Evolutionary conservation across 257 asterid species (phyloP), one percentile per base, ranked within the genome.

Genomic region (Solanum bulbocastanum): DNA sequence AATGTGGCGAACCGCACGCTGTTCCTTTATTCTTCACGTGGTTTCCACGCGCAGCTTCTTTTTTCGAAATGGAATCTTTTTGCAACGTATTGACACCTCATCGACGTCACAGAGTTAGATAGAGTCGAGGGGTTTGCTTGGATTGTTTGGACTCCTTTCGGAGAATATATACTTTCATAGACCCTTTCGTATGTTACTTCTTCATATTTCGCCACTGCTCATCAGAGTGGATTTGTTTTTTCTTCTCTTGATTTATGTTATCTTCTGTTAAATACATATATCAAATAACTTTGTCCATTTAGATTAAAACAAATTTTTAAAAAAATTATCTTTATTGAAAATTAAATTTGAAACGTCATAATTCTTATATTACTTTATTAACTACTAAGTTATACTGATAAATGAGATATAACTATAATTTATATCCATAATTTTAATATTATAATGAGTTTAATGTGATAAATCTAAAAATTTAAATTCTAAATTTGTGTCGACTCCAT

Each of bases 1-100:
- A 46, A 83, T 84, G 89, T 71, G 89, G 88, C 86, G 90, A 81
- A 72, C 83, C 89, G 86, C 87, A 90, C 84, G 92, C 76, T 35
- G 27, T 66, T 76, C 12, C 14, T 66, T 25, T 62, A 20, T 30
- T 13, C 20, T 87, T 89, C 90, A 91, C 90, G 91, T 90, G 90
- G 10, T 6, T 3, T 3, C 10, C 88, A 89, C 90, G 89, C 90
- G 88, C 89, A 37, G 6, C 8, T 33, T 35, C 23, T 10, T 5
- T 25, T 83, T 25, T 20, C 73, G 79, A 44, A 75, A 5, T 6
- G 56, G 69, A 42, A 58, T 73, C 62, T 72, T 12, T 78, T 62
- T 10, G 71, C 14, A 10, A 62, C 16, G 1, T 62, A 62, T 23
- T 2, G 30, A 62, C 15, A 62, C 66, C 12, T 58, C 12, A 20